A percentile compares a stretch with the other conserved stretches of the same genome.
phyloP scores from a whole-genome alignment of 2,329 filamentous ascomycete genomes.

The Epichloe amarillans region DNA sequence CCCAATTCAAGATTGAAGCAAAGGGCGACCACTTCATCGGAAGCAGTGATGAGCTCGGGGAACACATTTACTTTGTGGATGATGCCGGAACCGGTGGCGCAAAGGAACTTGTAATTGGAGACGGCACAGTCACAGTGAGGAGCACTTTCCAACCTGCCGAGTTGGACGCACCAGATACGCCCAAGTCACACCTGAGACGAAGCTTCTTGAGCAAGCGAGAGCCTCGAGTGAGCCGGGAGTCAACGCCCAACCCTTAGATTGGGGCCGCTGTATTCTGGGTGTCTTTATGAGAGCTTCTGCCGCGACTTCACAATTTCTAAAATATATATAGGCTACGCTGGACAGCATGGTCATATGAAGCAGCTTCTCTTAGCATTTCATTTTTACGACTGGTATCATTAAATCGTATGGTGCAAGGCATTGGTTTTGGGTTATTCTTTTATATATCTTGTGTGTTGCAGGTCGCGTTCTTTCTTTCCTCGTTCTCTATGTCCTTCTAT shows the following conservation, averaged over 20 bases:
- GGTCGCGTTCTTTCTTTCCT: background rate
- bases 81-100: constrained; percentile 56
- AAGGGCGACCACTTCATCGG: constrained; percentile 79
- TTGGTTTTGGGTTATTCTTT: background rate
- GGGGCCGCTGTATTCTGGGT: constrained; percentile 8
- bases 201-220: constrained; percentile 44
- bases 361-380: background rate
- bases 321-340: background rate
- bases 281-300: background rate
- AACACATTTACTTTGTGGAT: constrained; percentile 82
- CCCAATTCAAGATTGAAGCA: constrained; percentile 74
- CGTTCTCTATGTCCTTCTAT: background rate
- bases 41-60: constrained; percentile 71
- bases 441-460: background rate
- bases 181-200: constrained; percentile 33
- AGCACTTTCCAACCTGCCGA: constrained; percentile 54
- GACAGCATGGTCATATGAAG: constrained; percentile 1
- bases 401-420: background rate
- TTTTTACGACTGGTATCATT: background rate
- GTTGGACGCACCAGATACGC: constrained; percentile 29
- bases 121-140: constrained; percentile 57
- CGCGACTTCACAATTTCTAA: background rate
- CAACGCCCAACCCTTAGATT: constrained; percentile 22
- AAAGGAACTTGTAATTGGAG: constrained; percentile 62
- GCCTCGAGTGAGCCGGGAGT: constrained; percentile 29